phyloP scores from a whole-genome alignment of 2,329 filamentous ascomycete genomes.

The Akanthomyces dipterigenus region DNA sequence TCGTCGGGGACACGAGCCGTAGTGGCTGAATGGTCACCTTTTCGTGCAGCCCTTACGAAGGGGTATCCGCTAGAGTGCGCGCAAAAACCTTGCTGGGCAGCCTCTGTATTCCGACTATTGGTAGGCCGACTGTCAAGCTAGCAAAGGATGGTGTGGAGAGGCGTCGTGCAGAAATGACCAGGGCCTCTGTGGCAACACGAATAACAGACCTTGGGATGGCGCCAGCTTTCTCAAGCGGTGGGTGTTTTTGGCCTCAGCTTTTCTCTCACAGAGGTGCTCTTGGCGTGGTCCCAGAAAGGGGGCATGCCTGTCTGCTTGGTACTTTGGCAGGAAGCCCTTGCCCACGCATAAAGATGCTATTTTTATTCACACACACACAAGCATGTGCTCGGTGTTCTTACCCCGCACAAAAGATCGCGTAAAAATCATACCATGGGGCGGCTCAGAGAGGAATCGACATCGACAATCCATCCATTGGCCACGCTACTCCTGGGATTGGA shows the following conservation, averaged over 20 bases:
- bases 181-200: neutral
- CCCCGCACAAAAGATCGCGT: constrained; percentile 4
- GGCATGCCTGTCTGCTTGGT: neutral
- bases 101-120: neutral
- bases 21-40: neutral
- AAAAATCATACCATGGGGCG: neutral
- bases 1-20: neutral
- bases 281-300: neutral
- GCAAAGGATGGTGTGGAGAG: constrained; percentile 1
- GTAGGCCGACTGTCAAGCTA: neutral
- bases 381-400: neutral
- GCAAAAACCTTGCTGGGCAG: neutral
- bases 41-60: constrained; percentile 5
- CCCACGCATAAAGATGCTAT: neutral
- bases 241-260: neutral
- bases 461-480: neutral
- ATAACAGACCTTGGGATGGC: neutral
- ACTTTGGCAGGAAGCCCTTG: neutral
- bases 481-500: neutral
- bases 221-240: neutral
- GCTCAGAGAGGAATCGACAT: neutral
- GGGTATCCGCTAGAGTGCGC: neutral
- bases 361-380: neutral
- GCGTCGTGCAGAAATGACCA: neutral
- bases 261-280: neutral